Evolutionary conservation across 208 protist genomes (phyloP), one percentile per base, ranked within the genome.

Genomic region (Wallacemonas sp.): DNA sequence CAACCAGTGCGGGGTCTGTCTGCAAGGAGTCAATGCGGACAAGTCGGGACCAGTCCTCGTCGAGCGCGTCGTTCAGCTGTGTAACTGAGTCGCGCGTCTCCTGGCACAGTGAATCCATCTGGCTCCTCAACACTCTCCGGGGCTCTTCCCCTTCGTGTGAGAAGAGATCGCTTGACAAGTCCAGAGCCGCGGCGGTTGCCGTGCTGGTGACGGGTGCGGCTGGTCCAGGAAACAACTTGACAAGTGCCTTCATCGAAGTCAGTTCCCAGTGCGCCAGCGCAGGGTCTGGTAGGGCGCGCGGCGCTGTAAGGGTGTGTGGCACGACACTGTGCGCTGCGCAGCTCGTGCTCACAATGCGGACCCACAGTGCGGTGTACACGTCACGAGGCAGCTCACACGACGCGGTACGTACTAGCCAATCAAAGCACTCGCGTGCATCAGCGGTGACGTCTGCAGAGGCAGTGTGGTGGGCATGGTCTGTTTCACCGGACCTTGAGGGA

Each of bases 231-330:
- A 31, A 54, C 26, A 54, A 22, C 22, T 31, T 19, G 9, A 26
- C 26, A 8, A 54, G 46, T 17, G 21, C 8, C 26, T 54, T 54
- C 21, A 54, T 54, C 21, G 46, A 54, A 19, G 46, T 33, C 9
- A 54, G 26, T 26, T 54, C 46, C 46, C 46, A 54, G 21, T 54
- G 46, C 24, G 46, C 46, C 24, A 26, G 24, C 46, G 6, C 30
- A 11, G 6, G 6, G 31, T 58, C 51, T 19, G 51, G 51, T 41
- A 31, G 15, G 2, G 24, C 30, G 51, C 5, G 51, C 30, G 2
- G 24, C 30, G 51, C 5, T 11, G 8, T 2, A 31, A 24, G 51
- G 3, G 14, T 6, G 28, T 4, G 30, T n/a, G 8, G 2, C 30
- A 4, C 3, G 24, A 54, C 21, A 9, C 4, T 5, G 46, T 14